phyloP scores from a whole-genome alignment of 75 land plant genomes.

The Azolla pinnata region DNA sequence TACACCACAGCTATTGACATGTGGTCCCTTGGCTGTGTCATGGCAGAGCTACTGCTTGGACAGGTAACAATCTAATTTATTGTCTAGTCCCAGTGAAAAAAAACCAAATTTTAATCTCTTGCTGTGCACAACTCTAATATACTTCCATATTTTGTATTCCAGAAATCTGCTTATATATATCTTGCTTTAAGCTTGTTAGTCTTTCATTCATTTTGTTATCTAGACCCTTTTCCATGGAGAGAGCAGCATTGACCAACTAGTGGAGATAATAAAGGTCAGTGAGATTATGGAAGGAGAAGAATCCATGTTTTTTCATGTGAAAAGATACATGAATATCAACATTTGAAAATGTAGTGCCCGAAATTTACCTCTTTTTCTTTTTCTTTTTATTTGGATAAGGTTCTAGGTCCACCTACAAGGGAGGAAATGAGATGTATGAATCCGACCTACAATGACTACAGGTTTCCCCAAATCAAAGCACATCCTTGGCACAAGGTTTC shows the following conservation, averaged over 20 bases:
- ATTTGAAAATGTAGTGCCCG: too few species aligned
- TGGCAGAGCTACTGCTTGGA: conserved; percentile 77
- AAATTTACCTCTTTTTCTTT: not conserved
- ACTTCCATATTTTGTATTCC: too few species aligned
- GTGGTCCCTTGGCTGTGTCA: conserved; percentile 82
- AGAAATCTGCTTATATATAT: too few species aligned
- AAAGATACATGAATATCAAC: too few species aligned
- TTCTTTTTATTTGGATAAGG: conserved; percentile 17
- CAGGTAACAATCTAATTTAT: conserved; percentile 32
- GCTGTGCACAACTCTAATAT: too few species aligned
- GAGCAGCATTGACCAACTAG: conserved; percentile 71
- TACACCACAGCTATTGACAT: conserved; percentile 82
- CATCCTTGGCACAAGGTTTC: conserved; percentile 66
- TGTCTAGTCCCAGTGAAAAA: not conserved
- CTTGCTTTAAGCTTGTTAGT: too few species aligned
- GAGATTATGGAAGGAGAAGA: too few species aligned
- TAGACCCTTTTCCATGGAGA: conserved; percentile 47
- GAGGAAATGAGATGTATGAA: conserved; percentile 71
- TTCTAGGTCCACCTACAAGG: conserved; percentile 58
- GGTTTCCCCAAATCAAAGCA: conserved; percentile 50
- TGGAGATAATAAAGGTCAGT: conserved; percentile 70
- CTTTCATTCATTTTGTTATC: too few species aligned
- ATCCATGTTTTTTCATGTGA: too few species aligned
- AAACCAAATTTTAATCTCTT: not conserved
- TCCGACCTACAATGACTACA: conserved; percentile 61